Evolutionary conservation across 768 basidiomycete species (phyloP).

Genomic region (Mycena floridula): DNA sequence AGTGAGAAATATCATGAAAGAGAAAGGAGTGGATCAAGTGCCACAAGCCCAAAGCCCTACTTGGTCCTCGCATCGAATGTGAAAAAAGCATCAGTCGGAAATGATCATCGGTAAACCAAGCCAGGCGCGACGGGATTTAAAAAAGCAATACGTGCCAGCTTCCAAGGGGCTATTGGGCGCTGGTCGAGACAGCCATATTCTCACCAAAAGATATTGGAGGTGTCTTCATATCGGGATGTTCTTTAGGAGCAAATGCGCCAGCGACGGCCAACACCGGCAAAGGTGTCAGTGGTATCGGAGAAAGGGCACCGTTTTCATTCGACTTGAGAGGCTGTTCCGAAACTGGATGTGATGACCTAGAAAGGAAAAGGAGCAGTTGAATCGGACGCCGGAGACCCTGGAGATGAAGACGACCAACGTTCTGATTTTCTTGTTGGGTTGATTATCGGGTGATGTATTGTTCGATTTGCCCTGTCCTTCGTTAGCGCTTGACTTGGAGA

Average conservation of each 20-base stretch:
- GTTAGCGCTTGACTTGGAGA: not conserved
- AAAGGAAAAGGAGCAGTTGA: slow-evolving; percentile 19
- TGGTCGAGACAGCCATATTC: slow-evolving; percentile 48
- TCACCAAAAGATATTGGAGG: slow-evolving; percentile 60
- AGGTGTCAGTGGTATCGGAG: slow-evolving; percentile 24
- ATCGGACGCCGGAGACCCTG: slow-evolving; percentile 16
- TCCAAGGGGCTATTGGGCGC: slow-evolving; percentile 22
- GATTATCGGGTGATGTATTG: slow-evolving; percentile 59
- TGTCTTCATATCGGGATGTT: slow-evolving; percentile 45
- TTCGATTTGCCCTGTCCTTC: slow-evolving; percentile 60
- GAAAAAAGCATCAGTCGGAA: too few species aligned
- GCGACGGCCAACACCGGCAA: slow-evolving; percentile 26
- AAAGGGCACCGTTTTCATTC: slow-evolving; percentile 32
- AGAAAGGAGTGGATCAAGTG: too few species aligned
- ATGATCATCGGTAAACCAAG: too few species aligned
- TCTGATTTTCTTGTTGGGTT: slow-evolving; percentile 71
- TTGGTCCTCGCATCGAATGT: too few species aligned
- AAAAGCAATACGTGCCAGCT: not conserved
- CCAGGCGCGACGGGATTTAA: too few species aligned
- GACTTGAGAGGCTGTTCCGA: slow-evolving; percentile 32
- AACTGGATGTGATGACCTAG: slow-evolving; percentile 41
- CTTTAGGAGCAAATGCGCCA: slow-evolving; percentile 34
- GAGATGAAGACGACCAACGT: slow-evolving; percentile 49
- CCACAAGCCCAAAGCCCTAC: too few species aligned
- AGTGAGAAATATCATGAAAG: too few species aligned